These are phyloP conservation scores for Heterococcus sp. DNA, from an alignment of 108 stramenopile genomes.

Conservation along the genomic window DNA sequence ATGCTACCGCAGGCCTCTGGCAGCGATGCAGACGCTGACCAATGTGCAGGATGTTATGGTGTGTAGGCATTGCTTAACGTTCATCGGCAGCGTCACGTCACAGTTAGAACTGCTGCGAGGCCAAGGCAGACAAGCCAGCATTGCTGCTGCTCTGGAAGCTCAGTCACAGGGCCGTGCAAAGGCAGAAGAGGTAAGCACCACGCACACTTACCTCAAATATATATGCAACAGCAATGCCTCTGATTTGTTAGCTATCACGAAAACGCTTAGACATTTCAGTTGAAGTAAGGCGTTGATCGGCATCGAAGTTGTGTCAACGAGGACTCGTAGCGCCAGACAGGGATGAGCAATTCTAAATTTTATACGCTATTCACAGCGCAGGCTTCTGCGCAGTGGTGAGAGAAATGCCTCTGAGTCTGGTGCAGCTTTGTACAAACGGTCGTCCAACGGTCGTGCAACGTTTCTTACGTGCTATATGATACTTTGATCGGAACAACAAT, in stretches of 20 bases:
- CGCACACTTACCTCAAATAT: neutral
- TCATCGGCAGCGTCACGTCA: conserved; percentile 11
- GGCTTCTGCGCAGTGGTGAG: too few species aligned
- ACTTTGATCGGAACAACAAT: neutral
- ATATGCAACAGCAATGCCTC: too few species aligned
- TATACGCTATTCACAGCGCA: neutral
- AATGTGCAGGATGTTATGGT: conserved; percentile 35
- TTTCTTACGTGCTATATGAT: neutral
- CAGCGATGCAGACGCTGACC: conserved; percentile 30
- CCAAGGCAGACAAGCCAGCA: neutral
- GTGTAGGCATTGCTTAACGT: conserved; percentile 31
- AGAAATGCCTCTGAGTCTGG: too few species aligned
- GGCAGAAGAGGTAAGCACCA: neutral
- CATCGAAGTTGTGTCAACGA: neutral
- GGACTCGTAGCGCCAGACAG: neutral
- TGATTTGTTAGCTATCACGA: too few species aligned
- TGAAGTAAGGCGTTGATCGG: neutral
- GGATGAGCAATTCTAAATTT: neutral
- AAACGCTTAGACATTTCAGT: too few species aligned
- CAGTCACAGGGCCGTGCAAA: neutral
- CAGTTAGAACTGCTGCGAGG: conserved; percentile 8
- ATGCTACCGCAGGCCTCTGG: conserved; percentile 20
- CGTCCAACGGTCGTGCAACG: too few species aligned
- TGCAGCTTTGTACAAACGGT: too few species aligned
- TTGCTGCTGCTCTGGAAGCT: neutral